Base-by-base conservation (phyloP, 768 basidiomycete species). In the Flagelloscypha sp. region DNA sequence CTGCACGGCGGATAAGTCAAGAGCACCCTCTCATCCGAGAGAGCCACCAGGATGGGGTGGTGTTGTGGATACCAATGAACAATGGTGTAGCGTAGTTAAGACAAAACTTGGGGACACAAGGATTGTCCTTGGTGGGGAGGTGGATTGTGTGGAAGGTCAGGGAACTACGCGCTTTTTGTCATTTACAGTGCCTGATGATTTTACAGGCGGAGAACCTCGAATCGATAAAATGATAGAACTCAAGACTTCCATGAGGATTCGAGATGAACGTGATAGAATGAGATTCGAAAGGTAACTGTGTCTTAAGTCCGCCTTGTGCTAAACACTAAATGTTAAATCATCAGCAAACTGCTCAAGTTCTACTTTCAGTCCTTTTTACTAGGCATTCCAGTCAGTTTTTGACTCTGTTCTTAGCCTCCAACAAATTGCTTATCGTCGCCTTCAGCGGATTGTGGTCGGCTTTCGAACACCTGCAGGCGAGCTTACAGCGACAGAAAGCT, bases 291-390 rank as follows among this genome's bases (percentile, higher is more conserved):
- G 78, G 89, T 88, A 49, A 37, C 70, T 44, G 5, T 29, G n/a
- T 25, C 29, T 13, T 13, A 4, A n/a, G 13, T 28, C 29, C 23
- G 21, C 16, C 25, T 9, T 33, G 18, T n/a, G 28, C 27, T 20
- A 6, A 18, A 32, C 30, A 32, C 32, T 19, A 24, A 18, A 29
- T 38, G 18, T 40, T 28, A 6, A 38, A 24, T 28, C 36, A 37
- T 34, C 52, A 89, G 84, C 55, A 93, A 93, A 53, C 62, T 93
- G n/a, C 72, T 93, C 39, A 90, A 87, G 50, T 88, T 88, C 57
- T 92, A 90, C 64, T 76, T 89, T 41, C 89, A 93, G 50, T 90
- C 87, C 1, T 92, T 88, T 56, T 70, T 93, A 18, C 73, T 93
- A 36, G 90, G 89, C 32, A 87, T 93, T n/a, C 89, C 88, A 15